These are phyloP conservation scores for Mariannaea sp. DNA, from an alignment of 2,329 filamentous ascomycete genomes.

Conservation along the genomic window DNA sequence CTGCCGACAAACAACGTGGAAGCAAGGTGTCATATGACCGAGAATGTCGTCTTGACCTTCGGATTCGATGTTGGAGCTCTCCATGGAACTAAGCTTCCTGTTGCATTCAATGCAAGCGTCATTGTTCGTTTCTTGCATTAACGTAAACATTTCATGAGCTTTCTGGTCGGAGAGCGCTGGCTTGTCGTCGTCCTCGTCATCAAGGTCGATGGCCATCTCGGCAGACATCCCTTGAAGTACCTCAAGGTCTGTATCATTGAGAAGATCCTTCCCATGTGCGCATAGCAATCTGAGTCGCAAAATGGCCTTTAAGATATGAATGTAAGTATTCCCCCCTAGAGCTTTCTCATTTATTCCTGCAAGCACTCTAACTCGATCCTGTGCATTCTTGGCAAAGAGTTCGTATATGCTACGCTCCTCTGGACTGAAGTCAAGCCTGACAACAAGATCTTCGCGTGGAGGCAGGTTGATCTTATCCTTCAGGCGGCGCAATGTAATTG, in stretches of 20 bases:
- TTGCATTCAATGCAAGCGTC: slow-evolving; percentile 75
- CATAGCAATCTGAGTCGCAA: slow-evolving; percentile 87
- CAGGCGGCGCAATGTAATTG: slow-evolving; percentile 87
- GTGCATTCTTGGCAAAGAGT: slow-evolving; percentile 80
- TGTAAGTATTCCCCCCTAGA: slow-evolving; percentile 85
- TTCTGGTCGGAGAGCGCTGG: slow-evolving; percentile 68
- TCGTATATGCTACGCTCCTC: slow-evolving; percentile 81
- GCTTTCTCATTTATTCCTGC: slow-evolving; percentile 63
- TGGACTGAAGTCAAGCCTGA: slow-evolving; percentile 74
- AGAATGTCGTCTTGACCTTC: slow-evolving; percentile 68
- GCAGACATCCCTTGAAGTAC: slow-evolving; percentile 80
- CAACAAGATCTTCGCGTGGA: slow-evolving; percentile 70
- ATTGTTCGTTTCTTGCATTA: slow-evolving; percentile 81
- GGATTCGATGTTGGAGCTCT: slow-evolving; percentile 60
- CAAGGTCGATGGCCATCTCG: slow-evolving; percentile 86
- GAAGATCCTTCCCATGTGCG: slow-evolving; percentile 89
- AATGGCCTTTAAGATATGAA: slow-evolving; percentile 90
- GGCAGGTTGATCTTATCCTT: slow-evolving; percentile 92
- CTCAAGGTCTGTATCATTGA: slow-evolving; percentile 82
- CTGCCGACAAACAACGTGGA: slow-evolving; percentile 78
- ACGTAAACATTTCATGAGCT: slow-evolving; percentile 82
- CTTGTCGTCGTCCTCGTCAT: slow-evolving; percentile 70
- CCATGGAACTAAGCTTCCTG: slow-evolving; percentile 62
- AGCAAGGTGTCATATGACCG: slow-evolving; percentile 84
- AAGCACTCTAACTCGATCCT: slow-evolving; percentile 79